Evolutionary conservation across 352 stramenopile genomes (phyloP).

Genomic region (Hyphochytrium catenoides): DNA sequence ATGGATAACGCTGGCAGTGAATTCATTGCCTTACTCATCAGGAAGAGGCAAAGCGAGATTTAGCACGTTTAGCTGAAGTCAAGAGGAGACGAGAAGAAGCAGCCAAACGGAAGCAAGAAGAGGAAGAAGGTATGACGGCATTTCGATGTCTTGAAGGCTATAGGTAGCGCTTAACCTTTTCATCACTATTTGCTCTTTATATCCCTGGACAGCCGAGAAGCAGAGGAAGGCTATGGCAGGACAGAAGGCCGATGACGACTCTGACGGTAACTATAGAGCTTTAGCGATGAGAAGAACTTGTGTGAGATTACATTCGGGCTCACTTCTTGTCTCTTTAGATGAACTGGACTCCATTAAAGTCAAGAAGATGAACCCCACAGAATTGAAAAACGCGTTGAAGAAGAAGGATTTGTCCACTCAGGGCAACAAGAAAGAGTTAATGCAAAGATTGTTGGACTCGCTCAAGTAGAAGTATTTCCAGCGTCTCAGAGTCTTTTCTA

Average conservation of each 20-base stretch:
- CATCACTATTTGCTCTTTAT: too few relatives aligned
- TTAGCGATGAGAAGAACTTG: too few relatives aligned
- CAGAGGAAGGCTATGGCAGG: too few relatives aligned
- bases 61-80: conserved; percentile 42
- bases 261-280: too few relatives aligned
- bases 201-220: too few relatives aligned
- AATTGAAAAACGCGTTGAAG: conserved; percentile 68
- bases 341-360: conserved; percentile 51
- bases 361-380: conserved; percentile 53
- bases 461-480: conserved; percentile 32
- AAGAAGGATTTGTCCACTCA: conserved; percentile 48
- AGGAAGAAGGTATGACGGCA: conserved; percentile 26
- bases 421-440: conserved; percentile 63
- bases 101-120: conserved; percentile 43
- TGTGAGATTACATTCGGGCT: too few relatives aligned
- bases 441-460: conserved; percentile 62
- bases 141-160: neutral
- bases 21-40: conserved; percentile 3
- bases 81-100: conserved; percentile 49
- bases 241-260: too few relatives aligned
- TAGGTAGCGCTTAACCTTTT: too few relatives aligned
- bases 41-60: conserved; percentile 57
- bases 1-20: neutral
- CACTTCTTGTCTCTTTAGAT: too few relatives aligned
- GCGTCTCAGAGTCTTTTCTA: too few relatives aligned